phyloP scores from a whole-genome alignment of 441 rosid genomes.

The Daphne laureola region DNA sequence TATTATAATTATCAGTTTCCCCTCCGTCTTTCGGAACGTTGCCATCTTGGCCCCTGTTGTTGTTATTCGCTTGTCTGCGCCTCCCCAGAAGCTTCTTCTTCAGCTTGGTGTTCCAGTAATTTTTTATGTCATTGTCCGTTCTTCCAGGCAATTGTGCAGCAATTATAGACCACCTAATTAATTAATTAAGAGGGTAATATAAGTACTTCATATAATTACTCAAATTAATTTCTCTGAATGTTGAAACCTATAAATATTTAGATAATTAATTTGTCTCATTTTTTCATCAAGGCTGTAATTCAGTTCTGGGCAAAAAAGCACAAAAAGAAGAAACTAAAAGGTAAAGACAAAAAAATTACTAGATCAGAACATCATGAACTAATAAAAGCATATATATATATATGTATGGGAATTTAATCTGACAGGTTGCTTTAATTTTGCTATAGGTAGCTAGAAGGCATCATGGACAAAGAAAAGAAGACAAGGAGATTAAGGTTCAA shows the following conservation, averaged over 20 bases:
- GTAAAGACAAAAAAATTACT: conserved; percentile 5
- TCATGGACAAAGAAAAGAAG: conserved; percentile 24
- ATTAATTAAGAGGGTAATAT: too few species aligned
- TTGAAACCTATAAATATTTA: too few species aligned
- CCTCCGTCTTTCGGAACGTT: conserved; percentile 14
- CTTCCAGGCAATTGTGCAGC: conserved; percentile 98
- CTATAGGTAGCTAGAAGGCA: conserved; percentile 4
- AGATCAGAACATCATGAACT: conserved; percentile 3
- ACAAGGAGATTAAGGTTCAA: conserved; percentile 22
- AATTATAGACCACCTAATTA: conserved; percentile 85
- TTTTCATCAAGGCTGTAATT: too few species aligned
- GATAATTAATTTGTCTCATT: too few species aligned
- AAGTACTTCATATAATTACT: too few species aligned
- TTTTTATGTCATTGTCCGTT: conserved; percentile 90
- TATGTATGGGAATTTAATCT: not conserved
- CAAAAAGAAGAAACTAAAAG: conserved; percentile 17
- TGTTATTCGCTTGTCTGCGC: conserved; percentile 45
- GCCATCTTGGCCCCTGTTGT: conserved; percentile 19
- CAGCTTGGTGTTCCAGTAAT: conserved; percentile 91
- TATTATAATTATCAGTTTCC: not conserved
- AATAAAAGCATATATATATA: not conserved
- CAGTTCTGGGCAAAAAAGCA: conserved; percentile 9
- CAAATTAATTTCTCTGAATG: too few species aligned
- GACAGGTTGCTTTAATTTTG: too few species aligned
- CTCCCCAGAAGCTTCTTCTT: conserved; percentile 87